These are phyloP conservation scores for Aureobasidium lini DNA, from an alignment of 2,329 filamentous ascomycete species.

Conservation along the genomic window DNA sequence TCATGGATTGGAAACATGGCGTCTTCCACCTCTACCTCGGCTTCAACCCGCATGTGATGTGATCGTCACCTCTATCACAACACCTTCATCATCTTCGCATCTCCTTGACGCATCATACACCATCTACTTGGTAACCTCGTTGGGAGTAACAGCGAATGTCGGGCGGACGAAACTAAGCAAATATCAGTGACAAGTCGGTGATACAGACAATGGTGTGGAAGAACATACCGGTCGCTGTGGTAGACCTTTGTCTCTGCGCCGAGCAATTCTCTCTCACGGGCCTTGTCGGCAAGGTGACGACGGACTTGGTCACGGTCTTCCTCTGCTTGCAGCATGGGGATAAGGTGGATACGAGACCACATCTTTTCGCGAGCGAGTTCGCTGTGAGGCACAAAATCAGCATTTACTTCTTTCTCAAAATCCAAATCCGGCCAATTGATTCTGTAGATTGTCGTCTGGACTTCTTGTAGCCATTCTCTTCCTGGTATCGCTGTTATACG, in stretches of 20 bases:
- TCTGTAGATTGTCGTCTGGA: too few species aligned
- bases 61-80: not conserved
- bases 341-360: slow-evolving; percentile 93
- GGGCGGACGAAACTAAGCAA: slow-evolving; percentile 65
- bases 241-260: slow-evolving; percentile 80
- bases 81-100: too few species aligned
- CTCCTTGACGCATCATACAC: too few species aligned
- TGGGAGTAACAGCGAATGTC: slow-evolving; percentile 66
- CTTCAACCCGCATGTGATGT: not conserved
- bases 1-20: not conserved
- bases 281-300: slow-evolving; percentile 76
- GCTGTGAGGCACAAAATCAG: slow-evolving; percentile 39
- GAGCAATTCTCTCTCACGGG: slow-evolving; percentile 81
- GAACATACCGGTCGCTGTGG: slow-evolving; percentile 72
- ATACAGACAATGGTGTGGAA: not conserved
- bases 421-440: too few species aligned
- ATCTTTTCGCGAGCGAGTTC: slow-evolving; percentile 96
- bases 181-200: slow-evolving; percentile 10
- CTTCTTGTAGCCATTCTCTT: too few species aligned
- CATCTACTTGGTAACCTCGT: slow-evolving; percentile 49
- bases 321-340: slow-evolving; percentile 88
- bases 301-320: slow-evolving; percentile 93
- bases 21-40: not conserved
- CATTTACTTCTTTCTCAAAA: too few species aligned
- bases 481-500: too few species aligned